Evolutionary conservation across 345 rosid species (phyloP).

Genomic region (Cardamine chenopodiifolia): DNA sequence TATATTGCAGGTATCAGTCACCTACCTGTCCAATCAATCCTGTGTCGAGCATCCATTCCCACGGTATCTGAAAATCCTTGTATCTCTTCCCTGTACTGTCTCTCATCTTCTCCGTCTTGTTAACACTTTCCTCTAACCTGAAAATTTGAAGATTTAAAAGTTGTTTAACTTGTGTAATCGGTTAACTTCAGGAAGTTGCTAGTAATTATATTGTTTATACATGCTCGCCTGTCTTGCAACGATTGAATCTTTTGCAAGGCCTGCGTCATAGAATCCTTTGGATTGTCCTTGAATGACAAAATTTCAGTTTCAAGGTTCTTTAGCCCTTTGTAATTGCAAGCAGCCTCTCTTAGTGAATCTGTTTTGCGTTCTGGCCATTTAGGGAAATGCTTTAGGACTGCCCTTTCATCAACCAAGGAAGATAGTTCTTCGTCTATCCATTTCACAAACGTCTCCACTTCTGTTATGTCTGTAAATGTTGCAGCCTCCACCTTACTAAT

Average conservation of each 20-base stretch:
- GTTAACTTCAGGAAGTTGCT: conserved; percentile 18
- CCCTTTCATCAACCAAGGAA: conserved; percentile 89
- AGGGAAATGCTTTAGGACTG: conserved; percentile 90
- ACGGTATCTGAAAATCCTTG: conserved; percentile 84
- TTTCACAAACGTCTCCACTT: conserved; percentile 74
- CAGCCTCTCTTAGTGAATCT: conserved; percentile 88
- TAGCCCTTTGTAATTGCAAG: conserved; percentile 68
- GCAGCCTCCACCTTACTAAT: conserved; percentile 78
- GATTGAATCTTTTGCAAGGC: conserved; percentile 66
- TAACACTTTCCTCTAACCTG: conserved; percentile 83
- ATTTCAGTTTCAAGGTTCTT: conserved; percentile 66
- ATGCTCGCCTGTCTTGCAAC: conserved; percentile 96
- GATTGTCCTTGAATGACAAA: conserved; percentile 59
- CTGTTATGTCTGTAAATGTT: conserved; percentile 60
- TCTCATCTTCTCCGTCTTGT: conserved; percentile 58
- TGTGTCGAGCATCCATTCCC: conserved; percentile 88
- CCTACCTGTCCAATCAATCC: conserved; percentile 88
- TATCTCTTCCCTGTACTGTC: conserved; percentile 70
- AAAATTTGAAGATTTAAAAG: conserved; percentile 27
- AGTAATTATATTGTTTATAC: conserved; percentile 49
- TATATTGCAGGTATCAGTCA: conserved; percentile 29
- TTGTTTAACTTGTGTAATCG: conserved; percentile 33
- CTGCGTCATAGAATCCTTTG: conserved; percentile 53
- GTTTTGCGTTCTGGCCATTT: conserved; percentile 93
- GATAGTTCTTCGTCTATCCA: conserved; percentile 85